Base-by-base conservation (phyloP, 768 basidiomycete species). In the Phylloporus sp. region DNA sequence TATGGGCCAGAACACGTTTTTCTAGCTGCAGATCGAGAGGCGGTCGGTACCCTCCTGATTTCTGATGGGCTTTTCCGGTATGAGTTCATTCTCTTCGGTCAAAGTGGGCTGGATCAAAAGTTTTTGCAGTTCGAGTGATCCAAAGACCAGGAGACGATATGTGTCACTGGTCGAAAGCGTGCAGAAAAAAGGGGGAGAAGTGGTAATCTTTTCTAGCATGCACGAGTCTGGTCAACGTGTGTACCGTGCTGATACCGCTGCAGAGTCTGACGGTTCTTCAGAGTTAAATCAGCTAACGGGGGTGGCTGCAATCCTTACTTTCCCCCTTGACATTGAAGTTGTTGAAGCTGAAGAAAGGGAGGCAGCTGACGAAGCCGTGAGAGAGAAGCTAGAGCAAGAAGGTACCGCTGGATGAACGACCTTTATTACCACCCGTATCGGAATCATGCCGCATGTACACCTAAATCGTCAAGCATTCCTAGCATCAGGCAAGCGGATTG, bases 151-250 rank as follows among this genome's bases (percentile, higher is more conserved):
- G 39, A 95, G 86, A 63, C 81, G 77, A 62, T 98, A 89, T 57
- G 94, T 99, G 26, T 71, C 69, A 37, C 73, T 98, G 28, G 92
- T 95, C 1, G 95, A 99, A 66, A 81, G 80, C 28, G 92, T 97
- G 14, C 82, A 86, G 56, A 76, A 81, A 37, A 90, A 87, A 54
- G 91, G 93, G 21, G 95, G 84, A 21, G 94, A 98, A 61, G 93
- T 93, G 6, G 74, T 97, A 17, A 93, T 97, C 54, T 99, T 98
- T 67, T 98, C 95, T 5, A 97, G 93, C 59, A 98, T 99, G 96
- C 96, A 99, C 62, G 96, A 99, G 69, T 91, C 90, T 18, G 96
- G 96, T 13, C 93, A 97, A 76, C 94, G 93, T 95, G 61, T 60
- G 89, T 72, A 31, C 34, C 22, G 33, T 46, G 21, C 15, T 42